These are phyloP conservation scores for Xylogone sp. DNA, from an alignment of 2,329 filamentous ascomycete species.

Conservation along the genomic window DNA sequence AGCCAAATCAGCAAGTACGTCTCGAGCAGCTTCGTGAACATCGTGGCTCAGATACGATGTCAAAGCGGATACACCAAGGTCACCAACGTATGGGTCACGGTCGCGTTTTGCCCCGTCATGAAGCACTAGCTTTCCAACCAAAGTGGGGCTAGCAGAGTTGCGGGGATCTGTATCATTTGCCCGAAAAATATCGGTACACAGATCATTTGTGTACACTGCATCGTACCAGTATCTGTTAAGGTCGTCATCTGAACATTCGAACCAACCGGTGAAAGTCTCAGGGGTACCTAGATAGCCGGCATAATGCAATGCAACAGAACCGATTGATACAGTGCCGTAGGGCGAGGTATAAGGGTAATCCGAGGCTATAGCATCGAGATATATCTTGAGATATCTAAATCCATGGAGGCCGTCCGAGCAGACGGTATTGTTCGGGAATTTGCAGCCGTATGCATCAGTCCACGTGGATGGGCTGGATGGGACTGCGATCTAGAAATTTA, in stretches of 20 bases:
- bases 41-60: slow-evolving; percentile 46
- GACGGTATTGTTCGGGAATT: slow-evolving; percentile 35
- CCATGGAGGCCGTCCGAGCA: slow-evolving; percentile 50
- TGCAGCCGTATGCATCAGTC: slow-evolving; percentile 41
- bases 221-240: slow-evolving; percentile 52
- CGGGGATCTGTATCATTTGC: slow-evolving; percentile 46
- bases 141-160: slow-evolving; percentile 36
- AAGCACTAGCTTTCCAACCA: slow-evolving; percentile 43
- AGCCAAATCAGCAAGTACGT: slow-evolving; percentile 46
- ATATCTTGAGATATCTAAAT: slow-evolving; percentile 48
- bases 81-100: slow-evolving; percentile 49
- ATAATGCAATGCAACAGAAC: slow-evolving; percentile 37
- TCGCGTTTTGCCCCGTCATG: slow-evolving; percentile 49
- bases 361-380: slow-evolving; percentile 37
- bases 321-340: slow-evolving; percentile 39
- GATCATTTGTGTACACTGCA: slow-evolving; percentile 48
- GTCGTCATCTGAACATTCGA: slow-evolving; percentile 46
- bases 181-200: slow-evolving; percentile 42
- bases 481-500: slow-evolving; percentile 39
- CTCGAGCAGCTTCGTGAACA: slow-evolving; percentile 34
- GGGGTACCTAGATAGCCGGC: slow-evolving; percentile 43
- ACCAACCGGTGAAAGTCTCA: slow-evolving; percentile 46
- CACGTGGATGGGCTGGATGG: slow-evolving; percentile 37
- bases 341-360: slow-evolving; percentile 42
- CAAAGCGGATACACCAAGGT: slow-evolving; percentile 44